A percentile compares a stretch with the other conserved stretches of the same genome.
These are phyloP conservation scores for Yamadazyma oceani DNA, from an alignment of 1,139 yeast species.

Conservation along the genomic window DNA sequence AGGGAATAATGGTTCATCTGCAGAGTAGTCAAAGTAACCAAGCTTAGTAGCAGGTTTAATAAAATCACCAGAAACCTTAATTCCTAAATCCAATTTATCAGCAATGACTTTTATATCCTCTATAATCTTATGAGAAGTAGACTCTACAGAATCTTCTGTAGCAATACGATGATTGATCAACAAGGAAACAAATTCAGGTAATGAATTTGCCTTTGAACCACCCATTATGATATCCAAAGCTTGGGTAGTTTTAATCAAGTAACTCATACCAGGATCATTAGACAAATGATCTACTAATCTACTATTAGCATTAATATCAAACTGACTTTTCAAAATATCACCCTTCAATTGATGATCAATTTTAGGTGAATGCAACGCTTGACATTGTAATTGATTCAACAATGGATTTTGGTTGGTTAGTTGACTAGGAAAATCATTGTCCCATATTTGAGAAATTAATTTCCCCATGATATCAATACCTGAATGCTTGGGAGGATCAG, in stretches of 20 bases:
- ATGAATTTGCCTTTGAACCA: conserved; percentile 69
- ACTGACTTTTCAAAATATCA: conserved; percentile 43
- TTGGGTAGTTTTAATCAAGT: conserved; percentile 60
- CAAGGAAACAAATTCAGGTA: conserved; percentile 65
- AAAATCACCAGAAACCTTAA: conserved; percentile 36
- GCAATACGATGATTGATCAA: conserved; percentile 61
- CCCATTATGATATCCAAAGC: conserved; percentile 71
- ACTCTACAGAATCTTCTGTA: conserved; percentile 46
- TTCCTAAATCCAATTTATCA: conserved; percentile 44
- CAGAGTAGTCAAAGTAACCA: conserved; percentile 49
- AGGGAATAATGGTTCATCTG: conserved; percentile 45
- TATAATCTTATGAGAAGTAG: conserved; percentile 40
- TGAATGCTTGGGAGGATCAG: conserved; percentile 50
- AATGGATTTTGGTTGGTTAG: conserved; percentile 44
- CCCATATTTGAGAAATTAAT: conserved; percentile 39
- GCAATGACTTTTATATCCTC: conserved; percentile 43
- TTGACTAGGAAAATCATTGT: conserved; percentile 30
- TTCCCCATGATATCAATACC: conserved; percentile 46
- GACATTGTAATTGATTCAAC: conserved; percentile 40
- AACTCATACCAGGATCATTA: conserved; percentile 27
- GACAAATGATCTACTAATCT: conserved; percentile 37
- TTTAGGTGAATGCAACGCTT: conserved; percentile 38
- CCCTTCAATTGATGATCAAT: conserved; percentile 28
- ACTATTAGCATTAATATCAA: conserved; percentile 41
- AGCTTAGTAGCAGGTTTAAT: conserved; percentile 27